These are phyloP conservation scores for Serendipita indica DNA, from an alignment of 768 basidiomycete genomes.

Conservation along the genomic window DNA sequence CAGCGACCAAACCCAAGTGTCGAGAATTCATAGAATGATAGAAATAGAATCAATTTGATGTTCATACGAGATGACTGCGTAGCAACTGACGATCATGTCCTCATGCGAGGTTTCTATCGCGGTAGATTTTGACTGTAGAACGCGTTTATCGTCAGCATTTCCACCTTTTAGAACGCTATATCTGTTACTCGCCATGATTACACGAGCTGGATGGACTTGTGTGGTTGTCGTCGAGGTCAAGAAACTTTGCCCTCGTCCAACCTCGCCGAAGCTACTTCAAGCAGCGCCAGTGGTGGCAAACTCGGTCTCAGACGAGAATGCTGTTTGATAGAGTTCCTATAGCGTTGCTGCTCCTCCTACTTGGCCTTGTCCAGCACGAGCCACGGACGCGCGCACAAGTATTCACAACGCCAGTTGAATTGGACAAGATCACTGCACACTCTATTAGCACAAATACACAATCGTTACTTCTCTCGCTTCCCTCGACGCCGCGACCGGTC, in stretches of 20 bases:
- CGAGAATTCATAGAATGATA: background rate
- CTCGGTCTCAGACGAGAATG: no score
- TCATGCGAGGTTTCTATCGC: conserved; percentile 93
- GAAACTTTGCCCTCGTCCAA: no score
- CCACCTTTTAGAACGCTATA: no score
- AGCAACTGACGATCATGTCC: conserved; percentile 82
- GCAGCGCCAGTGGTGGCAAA: no score
- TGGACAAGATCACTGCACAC: background rate
- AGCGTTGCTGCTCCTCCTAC: background rate
- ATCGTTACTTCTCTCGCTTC: background rate
- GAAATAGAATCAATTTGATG: background rate
- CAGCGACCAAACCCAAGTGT: background rate
- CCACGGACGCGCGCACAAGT: background rate
- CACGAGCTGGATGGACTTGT: no score
- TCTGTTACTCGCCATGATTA: no score
- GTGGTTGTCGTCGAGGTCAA: no score
- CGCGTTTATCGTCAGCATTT: no score
- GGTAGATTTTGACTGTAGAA: conserved; percentile 38
- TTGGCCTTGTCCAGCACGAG: background rate
- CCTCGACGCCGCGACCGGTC: background rate
- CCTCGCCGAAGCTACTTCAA: no score
- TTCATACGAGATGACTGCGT: background rate
- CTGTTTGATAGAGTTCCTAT: no score
- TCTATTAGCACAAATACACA: background rate
- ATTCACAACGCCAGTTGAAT: background rate